phyloP scores from a whole-genome alignment of 352 stramenopile genomes.

The Pythium oligandrum region DNA sequence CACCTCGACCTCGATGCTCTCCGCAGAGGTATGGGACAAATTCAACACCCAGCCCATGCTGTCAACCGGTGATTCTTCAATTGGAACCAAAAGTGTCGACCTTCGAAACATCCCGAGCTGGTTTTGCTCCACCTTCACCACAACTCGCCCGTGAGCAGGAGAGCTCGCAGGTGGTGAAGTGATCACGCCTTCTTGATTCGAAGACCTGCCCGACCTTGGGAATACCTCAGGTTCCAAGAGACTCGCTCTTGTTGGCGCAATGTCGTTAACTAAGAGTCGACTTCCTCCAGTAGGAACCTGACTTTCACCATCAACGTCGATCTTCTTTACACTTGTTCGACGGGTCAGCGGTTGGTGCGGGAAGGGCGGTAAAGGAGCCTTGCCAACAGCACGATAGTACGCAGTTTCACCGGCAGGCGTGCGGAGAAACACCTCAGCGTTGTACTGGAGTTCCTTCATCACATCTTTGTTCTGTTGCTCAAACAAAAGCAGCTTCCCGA shows the following conservation, averaged over 20 bases:
- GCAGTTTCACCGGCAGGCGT: conserved; percentile 63
- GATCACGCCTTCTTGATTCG: too few relatives aligned
- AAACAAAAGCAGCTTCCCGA: conserved; percentile 83
- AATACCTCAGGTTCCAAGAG: too few relatives aligned
- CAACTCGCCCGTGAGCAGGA: not conserved
- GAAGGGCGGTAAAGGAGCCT: conserved; percentile 47
- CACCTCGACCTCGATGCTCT: conserved; percentile 35
- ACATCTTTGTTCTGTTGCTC: conserved; percentile 90
- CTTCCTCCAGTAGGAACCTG: too few relatives aligned
- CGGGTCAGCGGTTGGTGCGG: conserved; percentile 33
- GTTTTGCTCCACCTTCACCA: conserved; percentile 27
- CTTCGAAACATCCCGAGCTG: conserved; percentile 38
- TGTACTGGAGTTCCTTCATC: conserved; percentile 88
- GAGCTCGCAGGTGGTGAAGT: not conserved
- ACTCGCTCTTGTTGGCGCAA: too few relatives aligned
- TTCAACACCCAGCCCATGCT: conserved; percentile 41
- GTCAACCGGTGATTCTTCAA: conserved; percentile 69
- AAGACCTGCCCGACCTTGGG: too few relatives aligned
- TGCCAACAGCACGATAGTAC: conserved; percentile 68
- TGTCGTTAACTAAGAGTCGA: too few relatives aligned
- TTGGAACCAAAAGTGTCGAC: conserved; percentile 57
- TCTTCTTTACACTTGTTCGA: conserved; percentile 8
- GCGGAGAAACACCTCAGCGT: conserved; percentile 74
- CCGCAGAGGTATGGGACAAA: not conserved
- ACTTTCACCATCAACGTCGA: too few relatives aligned